Conservation (phyloP, 495 filamentous ascomycete species). For the Xylaria scruposa region DNA sequence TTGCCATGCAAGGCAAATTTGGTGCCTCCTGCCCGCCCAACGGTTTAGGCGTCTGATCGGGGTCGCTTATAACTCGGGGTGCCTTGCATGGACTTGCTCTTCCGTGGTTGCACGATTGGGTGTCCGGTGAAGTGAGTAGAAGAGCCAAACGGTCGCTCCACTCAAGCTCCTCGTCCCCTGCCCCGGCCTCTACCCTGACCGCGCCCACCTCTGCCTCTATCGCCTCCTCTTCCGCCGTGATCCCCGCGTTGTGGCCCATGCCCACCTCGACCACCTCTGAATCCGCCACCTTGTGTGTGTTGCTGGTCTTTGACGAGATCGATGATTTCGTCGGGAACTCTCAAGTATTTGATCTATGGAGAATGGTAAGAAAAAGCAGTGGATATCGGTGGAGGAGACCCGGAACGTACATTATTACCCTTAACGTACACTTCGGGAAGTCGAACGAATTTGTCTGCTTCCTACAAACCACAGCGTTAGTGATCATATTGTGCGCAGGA, state of each 20-base stretch:
- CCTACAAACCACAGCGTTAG: conserved; percentile 48
- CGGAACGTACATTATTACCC: conserved; percentile 82
- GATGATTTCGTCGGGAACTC: conserved; percentile 93
- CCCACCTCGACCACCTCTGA: conserved; percentile 73
- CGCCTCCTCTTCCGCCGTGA: conserved; percentile 61
- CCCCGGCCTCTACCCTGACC: conserved; percentile 63
- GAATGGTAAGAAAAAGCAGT: neutral
- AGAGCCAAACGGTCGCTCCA: neutral
- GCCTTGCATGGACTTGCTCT: neutral
- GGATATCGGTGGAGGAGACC: neutral
- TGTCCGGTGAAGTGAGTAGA: neutral
- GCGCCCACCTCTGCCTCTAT: conserved; percentile 57
- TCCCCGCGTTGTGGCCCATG: conserved; percentile 65
- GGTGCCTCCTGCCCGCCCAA: neutral
- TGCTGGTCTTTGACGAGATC: conserved; percentile 92
- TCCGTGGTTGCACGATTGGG: neutral
- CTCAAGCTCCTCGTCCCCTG: conserved; percentile 50
- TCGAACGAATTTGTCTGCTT: conserved; percentile 91
- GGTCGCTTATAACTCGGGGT: neutral
- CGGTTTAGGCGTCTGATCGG: neutral
- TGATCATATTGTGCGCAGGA: neutral
- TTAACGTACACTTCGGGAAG: conserved; percentile 94
- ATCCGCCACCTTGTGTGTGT: conserved; percentile 65
- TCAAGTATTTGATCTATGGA: conserved; percentile 93
- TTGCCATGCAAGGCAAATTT: conserved; percentile 1